Base-by-base conservation (phyloP, 768 basidiomycete species). In the Mycena indigotica region DNA sequence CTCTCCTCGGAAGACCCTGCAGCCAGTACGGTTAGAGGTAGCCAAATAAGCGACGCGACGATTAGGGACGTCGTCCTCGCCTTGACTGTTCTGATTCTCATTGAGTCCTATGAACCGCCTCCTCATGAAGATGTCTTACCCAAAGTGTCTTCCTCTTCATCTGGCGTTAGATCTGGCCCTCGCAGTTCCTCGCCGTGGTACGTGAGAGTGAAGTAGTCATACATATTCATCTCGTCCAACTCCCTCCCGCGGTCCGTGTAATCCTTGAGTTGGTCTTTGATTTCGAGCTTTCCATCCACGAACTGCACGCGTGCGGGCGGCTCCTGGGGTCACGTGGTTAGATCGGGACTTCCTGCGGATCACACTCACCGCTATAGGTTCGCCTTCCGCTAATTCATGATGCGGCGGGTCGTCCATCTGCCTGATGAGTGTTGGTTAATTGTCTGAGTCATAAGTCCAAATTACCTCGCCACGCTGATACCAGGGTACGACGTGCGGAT, bases 201-300 rank as follows among this genome's bases (percentile, higher is more conserved):
- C 8, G 48, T 50, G 48, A 10, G 10, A 5, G 12, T 65, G 28
- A 16, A 67, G 13, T 30, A 50, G 6, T 28, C 21, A 15, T 26
- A 29, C 15, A 50, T 15, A 21, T 44, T 56, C 1, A n/a, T 28
- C 10, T 52, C 23, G 2, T 39, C 40, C 3, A 71, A 58, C 13
- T 49, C 52, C 0, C 53, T 45, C 1, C 70, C 70, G 17, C 60
- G 60, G 3, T 53, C 41, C 1, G 4, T 4, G 48, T 77, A 75
- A 38, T 75, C 73, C 10, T 54, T 58, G 3, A 72, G 38, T 56
- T 74, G 69, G 32, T 44, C 52, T 53, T 63, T 60, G 4, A 62
- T 5, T 3, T n/a, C 13, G 21, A 38, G 21, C 28, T 16, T 28
- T 39, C 30, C 35, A 38, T 40, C 0, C 6, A n/a, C 17, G 25